A percentile compares a stretch with the other conserved stretches of the same genome.
Evolutionary conservation across 495 filamentous ascomycete genomes (phyloP).

Genomic region (Cercophora sp.): DNA sequence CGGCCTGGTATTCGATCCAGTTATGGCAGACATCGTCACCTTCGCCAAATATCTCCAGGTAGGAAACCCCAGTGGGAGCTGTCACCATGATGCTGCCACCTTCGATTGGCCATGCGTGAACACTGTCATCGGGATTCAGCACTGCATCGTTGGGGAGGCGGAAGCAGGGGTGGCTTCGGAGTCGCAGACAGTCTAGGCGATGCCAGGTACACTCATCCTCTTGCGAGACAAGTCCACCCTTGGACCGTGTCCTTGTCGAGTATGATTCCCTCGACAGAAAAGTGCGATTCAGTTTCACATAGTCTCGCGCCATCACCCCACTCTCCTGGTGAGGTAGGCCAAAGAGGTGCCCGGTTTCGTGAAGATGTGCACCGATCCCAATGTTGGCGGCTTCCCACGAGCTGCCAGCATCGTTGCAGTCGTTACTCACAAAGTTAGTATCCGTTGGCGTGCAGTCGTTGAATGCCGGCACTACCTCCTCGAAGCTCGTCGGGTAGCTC

Average conservation of each 20-base stretch:
- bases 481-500: slow-evolving; percentile 77
- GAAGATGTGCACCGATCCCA: slow-evolving; percentile 87
- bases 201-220: slow-evolving; percentile 88
- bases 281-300: slow-evolving; percentile 74
- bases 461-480: slow-evolving; percentile 83
- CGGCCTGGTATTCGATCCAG: slow-evolving; percentile 72
- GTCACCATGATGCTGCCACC: slow-evolving; percentile 75
- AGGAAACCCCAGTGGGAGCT: slow-evolving; percentile 74
- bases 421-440: slow-evolving; percentile 74
- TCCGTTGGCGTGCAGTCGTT: slow-evolving; percentile 85
- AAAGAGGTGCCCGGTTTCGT: slow-evolving; percentile 82
- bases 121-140: slow-evolving; percentile 65
- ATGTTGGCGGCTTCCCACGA: slow-evolving; percentile 91
- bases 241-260: slow-evolving; percentile 76
- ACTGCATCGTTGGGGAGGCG: slow-evolving; percentile 69
- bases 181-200: slow-evolving; percentile 78
- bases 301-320: slow-evolving; percentile 86
- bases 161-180: slow-evolving; percentile 90
- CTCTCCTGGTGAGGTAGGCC: slow-evolving; percentile 83
- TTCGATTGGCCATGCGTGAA: slow-evolving; percentile 85
- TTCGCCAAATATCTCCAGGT: slow-evolving; percentile 73
- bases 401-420: slow-evolving; percentile 76
- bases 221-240: slow-evolving; percentile 66
- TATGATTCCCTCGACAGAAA: slow-evolving; percentile 76
- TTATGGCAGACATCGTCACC: slow-evolving; percentile 68